A percentile compares a stretch with the other conserved stretches of the same genome.
These are phyloP conservation scores for Elongisporangium prolatum DNA, from an alignment of 352 stramenopile species.

Conservation along the genomic window DNA sequence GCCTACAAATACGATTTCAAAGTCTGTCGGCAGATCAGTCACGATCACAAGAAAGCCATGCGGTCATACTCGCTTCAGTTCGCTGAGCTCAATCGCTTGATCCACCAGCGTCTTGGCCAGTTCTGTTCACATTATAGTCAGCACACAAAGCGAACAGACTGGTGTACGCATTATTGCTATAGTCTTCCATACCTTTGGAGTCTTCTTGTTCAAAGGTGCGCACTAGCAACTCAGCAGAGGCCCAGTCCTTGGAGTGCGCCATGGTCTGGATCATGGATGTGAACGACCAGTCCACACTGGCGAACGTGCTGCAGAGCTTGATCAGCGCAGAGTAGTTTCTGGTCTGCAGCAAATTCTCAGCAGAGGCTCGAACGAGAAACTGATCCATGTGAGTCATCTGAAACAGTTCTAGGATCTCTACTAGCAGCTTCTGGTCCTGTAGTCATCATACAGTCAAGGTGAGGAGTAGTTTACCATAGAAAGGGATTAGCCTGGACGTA, in stretches of 20 bases:
- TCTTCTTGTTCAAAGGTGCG: constrained; percentile 27
- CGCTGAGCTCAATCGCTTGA: constrained; percentile 44
- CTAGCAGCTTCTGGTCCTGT: constrained; percentile 51
- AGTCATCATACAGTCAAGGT: background rate
- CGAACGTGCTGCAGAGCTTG: constrained; percentile 34
- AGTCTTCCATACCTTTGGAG: constrained; percentile 17
- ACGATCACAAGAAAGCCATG: too few relatives aligned
- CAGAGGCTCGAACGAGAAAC: constrained; percentile 12
- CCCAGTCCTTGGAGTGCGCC: constrained; percentile 53
- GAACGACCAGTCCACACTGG: constrained; percentile 32
- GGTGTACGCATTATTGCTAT: background rate
- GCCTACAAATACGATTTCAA: constrained; percentile 18
- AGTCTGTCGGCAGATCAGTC: too few relatives aligned
- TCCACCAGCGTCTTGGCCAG: constrained; percentile 44
- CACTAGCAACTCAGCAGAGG: constrained; percentile 42
- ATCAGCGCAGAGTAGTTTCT: constrained; percentile 54
- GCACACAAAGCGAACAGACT: background rate
- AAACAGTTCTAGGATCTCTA: constrained; percentile 58
- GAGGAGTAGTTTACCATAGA: background rate
- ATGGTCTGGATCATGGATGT: constrained; percentile 33
- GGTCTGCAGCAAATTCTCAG: constrained; percentile 16
- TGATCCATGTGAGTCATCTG: constrained; percentile 17
- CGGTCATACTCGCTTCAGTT: constrained; percentile 50
- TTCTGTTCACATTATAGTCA: constrained; percentile 7
- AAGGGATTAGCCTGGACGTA: constrained; percentile 2